Conservation (phyloP, 352 stramenopile species). For the Pythium volutum region DNA sequence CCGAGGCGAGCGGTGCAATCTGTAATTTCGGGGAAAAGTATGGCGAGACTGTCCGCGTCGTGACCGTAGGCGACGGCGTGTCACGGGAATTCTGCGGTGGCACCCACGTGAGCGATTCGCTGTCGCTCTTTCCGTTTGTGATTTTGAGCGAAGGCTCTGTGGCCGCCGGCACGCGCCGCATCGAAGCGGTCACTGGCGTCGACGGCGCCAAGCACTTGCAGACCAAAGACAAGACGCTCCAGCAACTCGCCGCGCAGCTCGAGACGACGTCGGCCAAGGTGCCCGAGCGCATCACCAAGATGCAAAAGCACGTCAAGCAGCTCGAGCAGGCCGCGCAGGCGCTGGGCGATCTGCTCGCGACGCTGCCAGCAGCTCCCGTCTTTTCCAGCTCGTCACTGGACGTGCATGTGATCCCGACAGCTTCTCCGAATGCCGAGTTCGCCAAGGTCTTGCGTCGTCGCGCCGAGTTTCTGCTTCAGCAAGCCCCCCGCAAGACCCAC, state of each 20-base stretch:
- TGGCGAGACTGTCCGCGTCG: slow-evolving; percentile 75
- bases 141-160: slow-evolving; percentile 77
- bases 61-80: slow-evolving; percentile 44
- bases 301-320: slow-evolving; percentile 72
- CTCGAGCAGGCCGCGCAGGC: slow-evolving; percentile 49
- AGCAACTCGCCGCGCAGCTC: slow-evolving; percentile 45
- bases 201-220: slow-evolving; percentile 56
- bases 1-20: slow-evolving; percentile 63
- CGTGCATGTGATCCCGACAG: slow-evolving; percentile 38
- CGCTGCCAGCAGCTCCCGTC: slow-evolving; percentile 37
- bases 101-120: slow-evolving; percentile 54
- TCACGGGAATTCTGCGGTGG: slow-evolving; percentile 79
- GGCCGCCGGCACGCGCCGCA: slow-evolving; percentile 68
- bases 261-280: slow-evolving; percentile 64
- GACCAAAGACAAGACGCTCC: slow-evolving; percentile 48
- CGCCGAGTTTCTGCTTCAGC: slow-evolving; percentile 48
- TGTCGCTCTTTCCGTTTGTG: slow-evolving; percentile 64
- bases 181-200: slow-evolving; percentile 58
- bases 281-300: slow-evolving; percentile 55
- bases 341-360: slow-evolving; percentile 49
- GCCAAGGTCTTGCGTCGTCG: slow-evolving; percentile 57
- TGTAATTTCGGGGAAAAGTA: slow-evolving; percentile 86
- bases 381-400: slow-evolving; percentile 6
- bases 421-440: slow-evolving; percentile 28
- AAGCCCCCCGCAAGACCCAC: slow-evolving; percentile 33